phyloP scores from a whole-genome alignment of 2,329 filamentous ascomycete genomes.

The Talaromyces sp. region DNA sequence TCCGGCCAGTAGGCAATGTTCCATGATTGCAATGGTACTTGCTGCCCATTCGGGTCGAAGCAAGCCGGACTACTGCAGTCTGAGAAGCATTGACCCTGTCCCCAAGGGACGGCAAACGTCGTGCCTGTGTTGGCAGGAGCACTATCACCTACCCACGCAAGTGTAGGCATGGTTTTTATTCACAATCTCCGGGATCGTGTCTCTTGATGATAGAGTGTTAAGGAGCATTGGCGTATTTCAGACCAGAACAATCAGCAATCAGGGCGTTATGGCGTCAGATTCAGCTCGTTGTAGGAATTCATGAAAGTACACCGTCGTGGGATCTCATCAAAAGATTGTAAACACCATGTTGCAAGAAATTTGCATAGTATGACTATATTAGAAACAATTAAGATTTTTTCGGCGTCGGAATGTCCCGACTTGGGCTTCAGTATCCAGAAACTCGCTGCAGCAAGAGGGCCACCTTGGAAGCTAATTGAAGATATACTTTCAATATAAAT shows the following conservation, averaged over 20 bases:
- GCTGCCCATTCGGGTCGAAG: constrained; percentile 24
- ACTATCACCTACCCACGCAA: constrained; percentile 40
- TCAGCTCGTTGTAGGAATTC: not conserved
- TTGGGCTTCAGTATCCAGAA: not conserved
- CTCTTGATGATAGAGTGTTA: not conserved
- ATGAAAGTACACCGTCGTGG: not conserved
- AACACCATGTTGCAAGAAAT: not conserved
- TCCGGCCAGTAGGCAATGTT: constrained; percentile 59
- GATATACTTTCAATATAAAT: not conserved
- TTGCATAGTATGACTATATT: not conserved
- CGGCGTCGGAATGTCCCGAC: not conserved
- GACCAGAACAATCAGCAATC: not conserved
- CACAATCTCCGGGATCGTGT: not conserved
- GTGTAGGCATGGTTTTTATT: not conserved
- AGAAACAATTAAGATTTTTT: not conserved
- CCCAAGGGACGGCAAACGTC: constrained; percentile 46
- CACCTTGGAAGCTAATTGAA: not conserved
- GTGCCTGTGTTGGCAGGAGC: constrained; percentile 36
- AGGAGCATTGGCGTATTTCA: not conserved
- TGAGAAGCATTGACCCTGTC: constrained; percentile 38
- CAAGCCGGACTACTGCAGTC: constrained; percentile 37
- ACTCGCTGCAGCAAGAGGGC: not conserved
- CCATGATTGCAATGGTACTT: constrained; percentile 52
- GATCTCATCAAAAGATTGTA: not conserved
- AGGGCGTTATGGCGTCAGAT: not conserved